Base-by-base conservation (phyloP, 768 basidiomycete genomes). In the Pholiota microspora region DNA sequence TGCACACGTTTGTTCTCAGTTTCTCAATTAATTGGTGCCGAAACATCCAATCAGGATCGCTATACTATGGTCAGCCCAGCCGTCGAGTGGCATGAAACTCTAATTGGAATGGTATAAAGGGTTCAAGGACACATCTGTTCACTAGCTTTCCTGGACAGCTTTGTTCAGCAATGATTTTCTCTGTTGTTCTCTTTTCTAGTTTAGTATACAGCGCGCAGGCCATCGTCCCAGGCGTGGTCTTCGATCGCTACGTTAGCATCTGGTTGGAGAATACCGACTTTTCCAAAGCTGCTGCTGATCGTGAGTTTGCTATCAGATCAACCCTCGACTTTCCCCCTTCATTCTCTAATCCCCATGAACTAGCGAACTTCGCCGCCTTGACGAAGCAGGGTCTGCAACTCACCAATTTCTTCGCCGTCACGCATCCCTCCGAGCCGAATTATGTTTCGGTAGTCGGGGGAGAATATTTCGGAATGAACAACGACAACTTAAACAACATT, bases 211-310 rank as follows among this genome's bases (percentile, higher is more conserved):
- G 51, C 18, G 51, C 40, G 10, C 40, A 51, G 10, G 51, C 51
- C 28, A 47, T 55, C 7, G 63, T 64, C 7, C 51, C 59, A 25
- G 70, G 70, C 15, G 57, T 59, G 10, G 67, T 62, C 0, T 71
- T 71, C 51, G 61, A 71, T 49, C 64, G 68, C 10, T 67, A 68
- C 34, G 47, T 71, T 9, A 60, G 57, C 21, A 82, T 86, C 50
- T 85, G 81, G 80, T 70, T 87, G 34, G 85, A 86, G 63, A 86
- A 85, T 66, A 84, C 81, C 18, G 77, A 85, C 59, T 87, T 70
- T 53, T 62, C 58, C 15, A 51, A 34, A 21, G 68, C 68, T 1
- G 7, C 61, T 61, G 53, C 72, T 68, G 52, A 63, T 45, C 51
- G 64, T 64, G 47, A 35, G 2, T 27, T 36, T 23, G 29, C 1